These are phyloP conservation scores for Trichoderma arundinaceum DNA, from an alignment of 2,329 filamentous ascomycete species.

Conservation along the genomic window DNA sequence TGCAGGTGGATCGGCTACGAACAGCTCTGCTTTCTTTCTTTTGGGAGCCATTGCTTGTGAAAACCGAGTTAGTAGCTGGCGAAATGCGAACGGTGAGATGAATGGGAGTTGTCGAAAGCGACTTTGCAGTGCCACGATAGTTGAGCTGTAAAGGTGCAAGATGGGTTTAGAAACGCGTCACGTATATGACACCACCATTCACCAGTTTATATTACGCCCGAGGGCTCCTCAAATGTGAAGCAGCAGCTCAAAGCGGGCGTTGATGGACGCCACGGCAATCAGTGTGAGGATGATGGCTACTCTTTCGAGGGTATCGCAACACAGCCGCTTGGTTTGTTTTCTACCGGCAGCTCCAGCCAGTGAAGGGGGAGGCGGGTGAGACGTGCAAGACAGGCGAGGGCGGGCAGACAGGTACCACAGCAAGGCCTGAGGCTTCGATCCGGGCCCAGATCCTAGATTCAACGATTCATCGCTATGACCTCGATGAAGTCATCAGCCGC, in stretches of 20 bases:
- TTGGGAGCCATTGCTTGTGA: slow-evolving; percentile 46
- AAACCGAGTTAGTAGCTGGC: not conserved
- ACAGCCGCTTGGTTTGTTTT: not conserved
- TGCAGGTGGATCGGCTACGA: slow-evolving; percentile 35
- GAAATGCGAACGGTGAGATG: not conserved
- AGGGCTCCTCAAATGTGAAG: too few species aligned
- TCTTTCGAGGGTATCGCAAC: not conserved
- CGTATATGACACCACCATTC: not conserved
- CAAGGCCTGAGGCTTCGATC: slow-evolving; percentile 21
- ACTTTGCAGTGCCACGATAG: slow-evolving; percentile 1
- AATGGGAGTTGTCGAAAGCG: not conserved
- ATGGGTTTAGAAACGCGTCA: not conserved
- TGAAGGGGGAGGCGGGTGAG: slow-evolving; percentile 16
- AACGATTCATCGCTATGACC: slow-evolving; percentile 15
- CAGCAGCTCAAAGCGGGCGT: not conserved
- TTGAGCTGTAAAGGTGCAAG: not conserved
- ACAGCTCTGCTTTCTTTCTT: slow-evolving; percentile 44
- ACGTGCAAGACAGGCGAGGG: slow-evolving; percentile 6
- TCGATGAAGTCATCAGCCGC: slow-evolving; percentile 30
- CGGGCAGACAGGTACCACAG: slow-evolving; percentile 17
- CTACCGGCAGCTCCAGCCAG: not conserved
- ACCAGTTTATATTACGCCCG: not conserved
- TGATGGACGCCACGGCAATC: not conserved
- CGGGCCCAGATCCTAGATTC: slow-evolving; percentile 26
- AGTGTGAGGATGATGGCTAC: not conserved